Percentiles rank a stretch among this genome's conserved stretches.
phyloP scores from a whole-genome alignment of 495 filamentous ascomycete species.

The Zalerion maritima region DNA sequence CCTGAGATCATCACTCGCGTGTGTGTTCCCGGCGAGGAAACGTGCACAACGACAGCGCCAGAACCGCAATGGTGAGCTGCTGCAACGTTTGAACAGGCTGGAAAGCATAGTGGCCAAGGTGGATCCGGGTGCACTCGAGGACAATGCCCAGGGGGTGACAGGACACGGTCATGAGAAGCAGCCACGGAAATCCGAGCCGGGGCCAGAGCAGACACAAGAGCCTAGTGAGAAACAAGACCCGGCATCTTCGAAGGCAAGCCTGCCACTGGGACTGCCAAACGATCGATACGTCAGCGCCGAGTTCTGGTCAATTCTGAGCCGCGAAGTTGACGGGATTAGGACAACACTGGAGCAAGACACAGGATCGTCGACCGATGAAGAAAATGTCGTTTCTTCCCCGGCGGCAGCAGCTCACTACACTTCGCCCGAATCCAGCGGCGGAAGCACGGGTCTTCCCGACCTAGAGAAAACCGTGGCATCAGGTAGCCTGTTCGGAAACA shows the following conservation, averaged over 20 bases:
- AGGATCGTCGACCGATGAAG: conserved; percentile 41
- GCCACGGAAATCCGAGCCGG: neutral
- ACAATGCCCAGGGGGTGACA: conserved; percentile 1
- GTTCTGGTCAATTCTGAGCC: conserved; percentile 63
- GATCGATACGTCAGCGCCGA: conserved; percentile 65
- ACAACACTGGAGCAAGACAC: conserved; percentile 24
- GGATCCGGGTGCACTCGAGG: conserved; percentile 25
- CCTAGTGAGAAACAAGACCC: conserved; percentile 3
- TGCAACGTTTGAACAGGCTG: conserved; percentile 50
- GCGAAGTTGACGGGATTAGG: conserved; percentile 41
- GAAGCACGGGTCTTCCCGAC: conserved; percentile 41
- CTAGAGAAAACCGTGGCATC: conserved; percentile 28
- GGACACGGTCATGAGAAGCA: neutral
- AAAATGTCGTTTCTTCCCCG: conserved; percentile 35
- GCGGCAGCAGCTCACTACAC: conserved; percentile 22
- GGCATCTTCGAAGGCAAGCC: conserved; percentile 35
- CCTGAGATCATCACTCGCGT: conserved; percentile 49
- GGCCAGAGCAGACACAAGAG: conserved; percentile 6
- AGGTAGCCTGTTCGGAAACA: conserved; percentile 33
- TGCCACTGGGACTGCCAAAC: too few species aligned
- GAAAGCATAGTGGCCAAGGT: conserved; percentile 54
- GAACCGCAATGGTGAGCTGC: conserved; percentile 36
- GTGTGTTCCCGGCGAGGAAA: conserved; percentile 53
- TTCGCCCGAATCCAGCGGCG: conserved; percentile 4
- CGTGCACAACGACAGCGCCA: conserved; percentile 24